Evolutionary conservation across 306 rosid species (phyloP).

Genomic region (Senna siamea): DNA sequence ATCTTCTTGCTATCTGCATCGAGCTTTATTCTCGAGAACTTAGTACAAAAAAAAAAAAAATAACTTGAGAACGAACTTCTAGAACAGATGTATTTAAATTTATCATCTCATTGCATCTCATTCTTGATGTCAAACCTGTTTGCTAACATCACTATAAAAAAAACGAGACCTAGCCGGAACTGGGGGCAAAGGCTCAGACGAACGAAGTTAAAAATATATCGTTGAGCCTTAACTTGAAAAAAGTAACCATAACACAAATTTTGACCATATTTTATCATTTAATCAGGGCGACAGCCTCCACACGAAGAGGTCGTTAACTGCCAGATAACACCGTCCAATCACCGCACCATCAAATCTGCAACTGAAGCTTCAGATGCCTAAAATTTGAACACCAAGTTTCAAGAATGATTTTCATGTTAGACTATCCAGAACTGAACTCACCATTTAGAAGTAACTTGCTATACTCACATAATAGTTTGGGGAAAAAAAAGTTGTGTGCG

Average conservation of each 20-base stretch:
- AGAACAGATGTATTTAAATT: not conserved
- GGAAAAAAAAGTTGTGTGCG: not conserved
- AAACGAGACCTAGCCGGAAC: not conserved
- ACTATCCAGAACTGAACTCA: constrained; percentile 10
- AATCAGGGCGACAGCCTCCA: not conserved
- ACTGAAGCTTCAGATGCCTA: constrained; percentile 30
- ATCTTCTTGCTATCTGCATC: not conserved
- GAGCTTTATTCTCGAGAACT: not conserved
- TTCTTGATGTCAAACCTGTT: not conserved
- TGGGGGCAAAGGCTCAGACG: not conserved
- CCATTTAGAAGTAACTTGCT: not conserved
- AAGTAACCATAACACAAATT: not conserved
- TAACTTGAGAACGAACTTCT: too few relatives aligned
- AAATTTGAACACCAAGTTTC: constrained; percentile 13
- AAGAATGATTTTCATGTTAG: constrained; percentile 24
- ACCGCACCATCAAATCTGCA: constrained; percentile 17
- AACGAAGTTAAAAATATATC: not conserved
- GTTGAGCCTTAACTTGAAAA: not conserved
- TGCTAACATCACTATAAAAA: not conserved
- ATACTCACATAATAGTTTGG: not conserved
- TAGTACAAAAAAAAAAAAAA: too few relatives aligned
- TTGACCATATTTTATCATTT: constrained; percentile 1
- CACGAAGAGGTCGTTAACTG: not conserved
- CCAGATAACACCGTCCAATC: constrained; percentile 20
- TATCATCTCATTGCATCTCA: not conserved